Evolutionary conservation across 2,329 filamentous ascomycete species (phyloP), one percentile per base, ranked within the genome.

Genomic region (Fusarium nanum): DNA sequence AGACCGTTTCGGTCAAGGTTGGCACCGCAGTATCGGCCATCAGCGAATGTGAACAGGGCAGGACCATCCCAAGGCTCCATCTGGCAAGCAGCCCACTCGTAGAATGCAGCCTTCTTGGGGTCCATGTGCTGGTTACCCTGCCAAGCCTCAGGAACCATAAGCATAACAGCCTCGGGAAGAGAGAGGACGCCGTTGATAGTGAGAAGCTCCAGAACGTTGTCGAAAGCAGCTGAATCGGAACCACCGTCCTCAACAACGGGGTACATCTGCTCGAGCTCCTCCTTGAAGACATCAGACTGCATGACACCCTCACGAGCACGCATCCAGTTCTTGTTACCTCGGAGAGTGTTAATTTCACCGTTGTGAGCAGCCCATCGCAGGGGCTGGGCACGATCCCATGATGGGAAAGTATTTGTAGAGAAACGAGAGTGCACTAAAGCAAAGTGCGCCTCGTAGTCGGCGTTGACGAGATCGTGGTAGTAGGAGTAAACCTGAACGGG

Each of bases 291-390:
- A 72, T 94, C 91, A 3, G 95, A 98, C 79, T 93, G 92, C 88
- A 98, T 92, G 71, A 97, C 91, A 81, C 95, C 95, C 83, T 98
- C 95, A 78, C 95, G 91, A 68, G 95, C 95, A 75, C 94, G 92
- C 95, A 98, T 98, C 95, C 95, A 98, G 83, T 98, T 98, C 87
- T 98, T 98, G 86, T 98, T 98, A 67, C 95, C 95, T 79, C 95
- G 92, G 67, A 98, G 85, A 3, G 95, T 98, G 82, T 98, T 98
- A 79, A 98, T 98, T 84, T 98, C 95, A 86, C 95, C 95, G 81
- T 98, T 98, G 86, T 98, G 95, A 76, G 95, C 95, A 71, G 94
- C 94, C 95, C 95, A 98, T 82, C 95, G 90, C 71, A 98, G 85
- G 69, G 95, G 95, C 84, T 98, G 95, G 67, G 95, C 96, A 83